Conservation (phyloP, 106 monocot species). For the Allium sativum region DNA sequence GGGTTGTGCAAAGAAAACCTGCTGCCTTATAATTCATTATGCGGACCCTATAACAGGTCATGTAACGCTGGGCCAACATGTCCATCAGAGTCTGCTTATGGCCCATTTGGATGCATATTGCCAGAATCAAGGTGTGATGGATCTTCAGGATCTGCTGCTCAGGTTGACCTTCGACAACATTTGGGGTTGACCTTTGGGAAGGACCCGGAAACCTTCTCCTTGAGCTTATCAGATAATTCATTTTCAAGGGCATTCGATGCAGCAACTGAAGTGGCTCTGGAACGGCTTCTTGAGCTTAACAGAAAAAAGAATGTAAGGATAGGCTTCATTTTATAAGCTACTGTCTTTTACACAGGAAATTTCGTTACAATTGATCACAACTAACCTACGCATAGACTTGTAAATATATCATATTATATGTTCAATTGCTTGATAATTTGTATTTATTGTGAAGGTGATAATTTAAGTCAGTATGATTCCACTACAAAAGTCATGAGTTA, state of each 20-base stretch:
- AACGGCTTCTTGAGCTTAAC: slow-evolving; percentile 63
- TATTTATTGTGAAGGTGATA: too few species aligned
- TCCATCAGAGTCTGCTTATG: slow-evolving; percentile 49
- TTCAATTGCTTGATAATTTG: too few species aligned
- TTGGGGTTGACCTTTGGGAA: slow-evolving; percentile 81
- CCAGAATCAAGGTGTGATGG: slow-evolving; percentile 1
- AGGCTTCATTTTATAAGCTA: too few species aligned
- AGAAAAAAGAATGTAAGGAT: too few species aligned
- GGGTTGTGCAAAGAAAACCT: slow-evolving; percentile 79
- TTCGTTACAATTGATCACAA: too few species aligned
- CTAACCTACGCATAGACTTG: too few species aligned
- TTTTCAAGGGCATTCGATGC: slow-evolving; percentile 69
- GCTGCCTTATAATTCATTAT: slow-evolving; percentile 88
- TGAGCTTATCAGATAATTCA: slow-evolving; percentile 53
- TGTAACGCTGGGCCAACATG: slow-evolving; percentile 65
- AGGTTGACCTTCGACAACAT: slow-evolving; percentile 88
- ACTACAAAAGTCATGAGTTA: too few species aligned
- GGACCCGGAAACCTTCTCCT: slow-evolving; percentile 73
- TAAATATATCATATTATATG: too few species aligned
- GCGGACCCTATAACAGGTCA: slow-evolving; percentile 67
- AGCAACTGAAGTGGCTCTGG: slow-evolving; percentile 66
- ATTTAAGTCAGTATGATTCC: too few species aligned
- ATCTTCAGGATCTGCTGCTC: slow-evolving; percentile 74
- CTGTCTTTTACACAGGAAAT: too few species aligned
- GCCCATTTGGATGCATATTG: neutral